phyloP scores from a whole-genome alignment of 108 stramenopile genomes.

The Nitzschia sp. region DNA sequence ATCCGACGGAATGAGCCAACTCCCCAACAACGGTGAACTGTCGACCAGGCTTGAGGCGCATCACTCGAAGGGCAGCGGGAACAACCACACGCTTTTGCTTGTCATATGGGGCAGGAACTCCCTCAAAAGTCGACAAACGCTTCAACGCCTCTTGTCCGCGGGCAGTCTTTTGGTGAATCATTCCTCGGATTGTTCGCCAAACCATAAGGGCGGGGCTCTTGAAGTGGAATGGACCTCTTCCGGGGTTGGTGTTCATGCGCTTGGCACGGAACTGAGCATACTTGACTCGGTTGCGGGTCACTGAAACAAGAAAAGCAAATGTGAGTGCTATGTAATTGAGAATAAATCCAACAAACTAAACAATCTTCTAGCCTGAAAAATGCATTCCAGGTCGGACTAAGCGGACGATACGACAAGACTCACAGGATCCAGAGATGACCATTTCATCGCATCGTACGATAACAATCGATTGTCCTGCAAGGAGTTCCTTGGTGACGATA shows the following conservation, averaged over 20 bases:
- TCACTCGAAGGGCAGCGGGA: conserved; percentile 94
- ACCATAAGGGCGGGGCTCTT: conserved; percentile 96
- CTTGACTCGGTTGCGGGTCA: conserved; percentile 94
- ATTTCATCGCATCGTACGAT: conserved; percentile 98
- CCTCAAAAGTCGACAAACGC: conserved; percentile 97
- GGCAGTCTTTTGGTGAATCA: conserved; percentile 97
- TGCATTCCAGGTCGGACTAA: no score
- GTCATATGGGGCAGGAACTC: conserved; percentile 98
- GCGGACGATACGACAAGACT: conserved; percentile 33
- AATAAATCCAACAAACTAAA: background rate
- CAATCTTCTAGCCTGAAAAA: conserved; percentile 1
- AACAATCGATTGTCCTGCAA: conserved; percentile 97
- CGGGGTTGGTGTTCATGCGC: conserved; percentile 98
- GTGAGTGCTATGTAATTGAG: background rate
- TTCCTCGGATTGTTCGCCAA: conserved; percentile 99
- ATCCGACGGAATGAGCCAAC: conserved; percentile 93
- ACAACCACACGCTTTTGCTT: conserved; percentile 99
- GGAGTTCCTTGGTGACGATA: conserved; percentile 99
- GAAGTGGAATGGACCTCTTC: conserved; percentile 96
- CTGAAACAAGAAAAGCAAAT: conserved; percentile 35
- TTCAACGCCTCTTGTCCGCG: conserved; percentile 94
- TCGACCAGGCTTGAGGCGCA: conserved; percentile 91
- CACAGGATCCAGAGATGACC: conserved; percentile 92
- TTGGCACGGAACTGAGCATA: conserved; percentile 97
- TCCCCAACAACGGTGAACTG: conserved; percentile 94